These are phyloP conservation scores for Coemansia sp. DNA, from an alignment of 192 early-diverging fungal species.

Conservation along the genomic window DNA sequence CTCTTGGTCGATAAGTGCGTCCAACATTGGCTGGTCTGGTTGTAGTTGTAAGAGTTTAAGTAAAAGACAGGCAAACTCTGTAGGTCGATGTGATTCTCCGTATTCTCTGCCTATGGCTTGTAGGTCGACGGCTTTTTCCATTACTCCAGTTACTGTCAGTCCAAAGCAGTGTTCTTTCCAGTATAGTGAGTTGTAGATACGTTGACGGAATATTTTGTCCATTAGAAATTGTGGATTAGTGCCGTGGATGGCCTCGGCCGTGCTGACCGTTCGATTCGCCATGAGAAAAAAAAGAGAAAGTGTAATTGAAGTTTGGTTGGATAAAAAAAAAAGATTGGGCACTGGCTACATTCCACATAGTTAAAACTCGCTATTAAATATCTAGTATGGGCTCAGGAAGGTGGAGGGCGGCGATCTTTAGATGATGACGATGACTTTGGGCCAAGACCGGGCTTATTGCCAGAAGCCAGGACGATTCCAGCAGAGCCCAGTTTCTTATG, in stretches of 20 bases:
- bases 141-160: slow-evolving; percentile 83
- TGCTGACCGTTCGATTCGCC: slow-evolving; percentile 71
- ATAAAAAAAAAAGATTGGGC: neutral
- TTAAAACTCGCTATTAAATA: neutral
- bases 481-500: slow-evolving; percentile 70
- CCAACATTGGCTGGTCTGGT: slow-evolving; percentile 83
- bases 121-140: slow-evolving; percentile 84
- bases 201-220: slow-evolving; percentile 87
- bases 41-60: slow-evolving; percentile 93
- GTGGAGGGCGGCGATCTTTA: neutral
- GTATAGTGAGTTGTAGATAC: slow-evolving; percentile 90
- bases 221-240: slow-evolving; percentile 92
- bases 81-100: slow-evolving; percentile 60
- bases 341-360: neutral
- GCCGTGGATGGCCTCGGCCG: slow-evolving; percentile 77
- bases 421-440: neutral
- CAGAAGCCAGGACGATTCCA: slow-evolving; percentile 80
- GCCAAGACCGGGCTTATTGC: slow-evolving; percentile 50
- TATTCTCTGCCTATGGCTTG: slow-evolving; percentile 66
- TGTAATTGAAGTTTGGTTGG: neutral
- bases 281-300: slow-evolving; percentile 24
- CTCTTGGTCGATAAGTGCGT: slow-evolving; percentile 77
- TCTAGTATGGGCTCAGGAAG: neutral
- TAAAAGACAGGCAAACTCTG: slow-evolving; percentile 85
- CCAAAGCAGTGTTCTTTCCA: slow-evolving; percentile 99